These are phyloP conservation scores for Plasmodium chabaudi DNA, from an alignment of 169 alveolate genomes.

Conservation along the genomic window DNA sequence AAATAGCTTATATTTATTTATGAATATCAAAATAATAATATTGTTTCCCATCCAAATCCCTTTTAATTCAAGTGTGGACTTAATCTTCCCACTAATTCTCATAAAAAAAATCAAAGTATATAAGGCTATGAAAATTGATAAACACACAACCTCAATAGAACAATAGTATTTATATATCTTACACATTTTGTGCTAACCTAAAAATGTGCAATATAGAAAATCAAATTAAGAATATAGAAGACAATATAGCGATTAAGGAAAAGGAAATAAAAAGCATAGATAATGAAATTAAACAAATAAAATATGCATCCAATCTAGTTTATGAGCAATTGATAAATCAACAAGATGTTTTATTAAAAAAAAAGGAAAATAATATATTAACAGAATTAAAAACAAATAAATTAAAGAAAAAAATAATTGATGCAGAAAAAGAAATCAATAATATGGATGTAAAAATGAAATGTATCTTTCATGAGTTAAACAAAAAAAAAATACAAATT, in stretches of 20 bases:
- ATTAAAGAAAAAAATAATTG: constrained; percentile 39
- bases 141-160: too few species aligned
- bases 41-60: too few species aligned
- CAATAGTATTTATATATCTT: too few species aligned
- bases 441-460: constrained; percentile 20
- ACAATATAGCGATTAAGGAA: constrained; percentile 42
- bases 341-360: constrained; percentile 44
- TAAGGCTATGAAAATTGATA: too few species aligned
- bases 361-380: constrained; percentile 32
- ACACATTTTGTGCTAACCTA: too few species aligned
- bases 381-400: constrained; percentile 49
- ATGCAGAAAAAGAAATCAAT: constrained; percentile 19
- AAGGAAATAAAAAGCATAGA: constrained; percentile 28
- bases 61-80: too few species aligned
- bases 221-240: constrained; percentile 66
- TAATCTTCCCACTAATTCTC: too few species aligned
- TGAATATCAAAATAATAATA: too few species aligned
- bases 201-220: constrained; percentile 48
- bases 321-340: constrained; percentile 70
- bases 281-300: constrained; percentile 47
- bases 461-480: constrained; percentile 8
- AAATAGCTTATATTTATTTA: too few species aligned
- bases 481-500: constrained; percentile 31
- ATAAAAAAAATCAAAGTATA: too few species aligned
- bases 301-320: constrained; percentile 17